Evolutionary conservation across 805 yeast species (phyloP), one percentile per base, ranked within the genome.

Genomic region (Saccharomyces jurei): DNA sequence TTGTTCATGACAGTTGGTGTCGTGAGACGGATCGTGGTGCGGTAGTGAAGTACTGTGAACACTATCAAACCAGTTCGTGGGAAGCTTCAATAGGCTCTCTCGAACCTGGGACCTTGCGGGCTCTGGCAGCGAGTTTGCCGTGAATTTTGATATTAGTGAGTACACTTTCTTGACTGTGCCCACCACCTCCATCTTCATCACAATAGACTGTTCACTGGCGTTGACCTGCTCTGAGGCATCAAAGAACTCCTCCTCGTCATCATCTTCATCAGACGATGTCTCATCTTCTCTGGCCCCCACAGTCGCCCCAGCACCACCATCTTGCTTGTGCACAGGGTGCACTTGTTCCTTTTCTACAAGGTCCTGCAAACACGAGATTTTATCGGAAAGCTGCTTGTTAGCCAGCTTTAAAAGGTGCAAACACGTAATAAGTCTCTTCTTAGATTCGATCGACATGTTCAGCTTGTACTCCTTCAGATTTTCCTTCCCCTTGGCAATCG

Each of bases 121-220:
- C 59, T 85, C 89, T 6, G 90, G 89, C 32, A 86, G 69, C 2
- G 89, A 81, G 56, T 77, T 81, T 0, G 91, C 89, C 1, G 90
- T 87, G 61, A 89, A 88, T 58, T 87, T 87, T 3, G 97, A 88
- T 10, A 94, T 87, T 41, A 92, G 81, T 46, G 83, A 81, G 36
- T 91, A 90, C 49, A 90, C 89, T 66, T 89, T 92, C 67, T 89
- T 88, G 27, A 94, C 91, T 0, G 97, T 94, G 0, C 87, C 80
- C 8, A 91, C 84, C 36, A 92, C 89, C 60, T 92, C 99, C 60
- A 83, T 80, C 58, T 88, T 86, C 25, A 26, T 21, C 48, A 82
- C 74, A 9, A 67, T 63, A 13, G 71, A 63, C 47, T 58, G 63
- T 48, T 58, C 68, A 56, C 62, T 63, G 9, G 55, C 54, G 47